Conservation (phyloP, 1,139 yeast genomes). For the Hemisphaericaspora lyxosophila region DNA sequence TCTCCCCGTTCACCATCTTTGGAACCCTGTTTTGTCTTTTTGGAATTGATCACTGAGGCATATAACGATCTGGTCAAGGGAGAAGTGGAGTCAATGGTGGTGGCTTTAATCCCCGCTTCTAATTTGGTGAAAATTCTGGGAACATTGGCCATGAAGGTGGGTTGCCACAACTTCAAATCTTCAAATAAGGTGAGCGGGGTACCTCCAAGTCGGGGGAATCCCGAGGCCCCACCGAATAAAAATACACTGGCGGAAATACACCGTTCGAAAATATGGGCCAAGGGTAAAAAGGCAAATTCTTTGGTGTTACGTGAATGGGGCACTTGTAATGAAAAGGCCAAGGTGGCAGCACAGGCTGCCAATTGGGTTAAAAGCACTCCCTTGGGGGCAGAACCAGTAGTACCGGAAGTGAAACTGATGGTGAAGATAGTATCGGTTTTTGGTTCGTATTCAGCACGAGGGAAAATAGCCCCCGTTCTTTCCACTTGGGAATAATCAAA, state of each 20-base stretch:
- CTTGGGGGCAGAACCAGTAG: conserved; percentile 43
- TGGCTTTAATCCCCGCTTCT: conserved; percentile 50
- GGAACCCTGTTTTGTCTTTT: conserved; percentile 18
- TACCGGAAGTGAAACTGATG: conserved; percentile 44
- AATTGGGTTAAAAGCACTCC: conserved; percentile 38
- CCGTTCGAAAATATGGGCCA: conserved; percentile 45
- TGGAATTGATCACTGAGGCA: conserved; percentile 18
- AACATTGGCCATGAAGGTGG: conserved; percentile 54
- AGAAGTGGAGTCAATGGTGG: conserved; percentile 28
- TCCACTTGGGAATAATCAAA: conserved; percentile 35
- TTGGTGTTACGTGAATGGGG: conserved; percentile 14
- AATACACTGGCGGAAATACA: conserved; percentile 31
- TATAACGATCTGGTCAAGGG: conserved; percentile 20
- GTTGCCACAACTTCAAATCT: conserved; percentile 56
- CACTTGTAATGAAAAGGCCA: conserved; percentile 10
- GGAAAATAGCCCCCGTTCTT: conserved; percentile 26
- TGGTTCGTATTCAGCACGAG: conserved; percentile 26
- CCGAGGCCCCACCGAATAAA: conserved; percentile 38
- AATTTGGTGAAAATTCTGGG: conserved; percentile 67
- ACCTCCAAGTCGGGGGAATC: conserved; percentile 46
- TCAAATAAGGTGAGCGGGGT: conserved; percentile 50
- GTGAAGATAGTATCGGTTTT: conserved; percentile 32
- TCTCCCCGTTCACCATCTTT: conserved; percentile 24
- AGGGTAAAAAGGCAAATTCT: conserved; percentile 30
- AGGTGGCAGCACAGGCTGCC: conserved; percentile 26